A percentile compares a stretch with the other conserved stretches of the same genome.
phyloP scores from a whole-genome alignment of 2,329 filamentous ascomycete species.

The Escovopsis sp. region DNA sequence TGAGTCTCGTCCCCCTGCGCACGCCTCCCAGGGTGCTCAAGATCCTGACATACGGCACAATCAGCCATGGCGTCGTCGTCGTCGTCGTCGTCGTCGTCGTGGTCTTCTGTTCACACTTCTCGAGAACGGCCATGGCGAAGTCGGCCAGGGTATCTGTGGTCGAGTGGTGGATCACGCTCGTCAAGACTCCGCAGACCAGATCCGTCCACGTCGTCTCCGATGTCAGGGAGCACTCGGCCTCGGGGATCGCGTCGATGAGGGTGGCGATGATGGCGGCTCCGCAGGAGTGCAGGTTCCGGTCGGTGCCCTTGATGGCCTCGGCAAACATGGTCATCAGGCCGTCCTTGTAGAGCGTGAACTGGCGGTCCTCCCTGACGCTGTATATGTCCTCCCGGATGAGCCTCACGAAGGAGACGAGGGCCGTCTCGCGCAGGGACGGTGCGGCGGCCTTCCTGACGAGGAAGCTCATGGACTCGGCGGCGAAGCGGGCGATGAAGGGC shows the following conservation, averaged over 20 bases:
- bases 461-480: conserved; percentile 90
- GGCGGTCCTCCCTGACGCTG: conserved; percentile 31
- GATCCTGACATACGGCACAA: conserved; percentile 39
- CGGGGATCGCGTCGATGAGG: conserved; percentile 36
- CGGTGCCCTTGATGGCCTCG: conserved; percentile 58
- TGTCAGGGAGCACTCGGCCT: conserved; percentile 33
- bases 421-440: conserved; percentile 58
- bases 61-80: conserved; percentile 15
- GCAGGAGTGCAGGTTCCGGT: conserved; percentile 44
- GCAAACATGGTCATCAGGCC: conserved; percentile 87
- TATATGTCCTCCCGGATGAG: conserved; percentile 58
- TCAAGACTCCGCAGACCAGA: conserved; percentile 61
- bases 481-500: conserved; percentile 77
- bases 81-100: not conserved
- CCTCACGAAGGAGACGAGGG: conserved; percentile 55
- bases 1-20: conserved; percentile 63
- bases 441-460: conserved; percentile 77
- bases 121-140: conserved; percentile 47
- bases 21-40: conserved; percentile 61
- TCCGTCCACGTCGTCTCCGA: conserved; percentile 41
- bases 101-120: conserved; percentile 27
- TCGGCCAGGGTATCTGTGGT: conserved; percentile 58
- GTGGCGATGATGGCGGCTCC: conserved; percentile 37
- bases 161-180: conserved; percentile 71
- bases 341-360: conserved; percentile 60